A percentile compares a stretch with the other conserved stretches of the same genome.
phyloP scores from a whole-genome alignment of 2,329 filamentous ascomycete genomes.

The Pseudocercospora vitis region DNA sequence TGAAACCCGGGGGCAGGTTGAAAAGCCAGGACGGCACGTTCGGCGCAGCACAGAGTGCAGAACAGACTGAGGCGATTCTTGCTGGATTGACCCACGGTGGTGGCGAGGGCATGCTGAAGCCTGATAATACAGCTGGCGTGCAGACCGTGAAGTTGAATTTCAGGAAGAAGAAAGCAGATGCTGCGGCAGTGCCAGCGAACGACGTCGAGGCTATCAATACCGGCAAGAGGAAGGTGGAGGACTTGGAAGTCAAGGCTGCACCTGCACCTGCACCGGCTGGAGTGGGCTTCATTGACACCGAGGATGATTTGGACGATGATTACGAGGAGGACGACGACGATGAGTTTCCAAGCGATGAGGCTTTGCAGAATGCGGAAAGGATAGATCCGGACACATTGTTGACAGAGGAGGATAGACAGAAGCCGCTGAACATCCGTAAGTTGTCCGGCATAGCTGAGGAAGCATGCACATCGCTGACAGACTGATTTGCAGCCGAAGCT shows the following conservation, averaged over 20 bases:
- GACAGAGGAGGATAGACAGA: conserved; percentile 77
- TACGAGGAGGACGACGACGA: conserved; percentile 39
- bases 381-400: conserved; percentile 90
- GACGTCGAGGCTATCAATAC: conserved; percentile 35
- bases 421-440: conserved; percentile 74
- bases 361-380: conserved; percentile 67
- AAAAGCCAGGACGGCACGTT: conserved; percentile 67
- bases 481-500: conserved; percentile 63
- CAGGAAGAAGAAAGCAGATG: conserved; percentile 58
- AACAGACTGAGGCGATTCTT: conserved; percentile 77
- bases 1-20: conserved; percentile 69
- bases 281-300: conserved; percentile 64
- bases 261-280: conserved; percentile 55
- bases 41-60: conserved; percentile 45
- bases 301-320: conserved; percentile 42
- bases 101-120: conserved; percentile 69
- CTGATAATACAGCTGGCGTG: conserved; percentile 25
- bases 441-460: neutral
- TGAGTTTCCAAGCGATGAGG: conserved; percentile 39
- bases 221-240: conserved; percentile 37
- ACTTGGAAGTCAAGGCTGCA: conserved; percentile 39
- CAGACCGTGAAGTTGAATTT: conserved; percentile 57
- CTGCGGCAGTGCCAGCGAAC: conserved; percentile 41
- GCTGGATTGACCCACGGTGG: conserved; percentile 65
- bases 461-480: conserved; percentile 2